Evolutionary conservation across 2,329 filamentous ascomycete species (phyloP), one percentile per base, ranked within the genome.

Genomic region (Fusarium sp.): DNA sequence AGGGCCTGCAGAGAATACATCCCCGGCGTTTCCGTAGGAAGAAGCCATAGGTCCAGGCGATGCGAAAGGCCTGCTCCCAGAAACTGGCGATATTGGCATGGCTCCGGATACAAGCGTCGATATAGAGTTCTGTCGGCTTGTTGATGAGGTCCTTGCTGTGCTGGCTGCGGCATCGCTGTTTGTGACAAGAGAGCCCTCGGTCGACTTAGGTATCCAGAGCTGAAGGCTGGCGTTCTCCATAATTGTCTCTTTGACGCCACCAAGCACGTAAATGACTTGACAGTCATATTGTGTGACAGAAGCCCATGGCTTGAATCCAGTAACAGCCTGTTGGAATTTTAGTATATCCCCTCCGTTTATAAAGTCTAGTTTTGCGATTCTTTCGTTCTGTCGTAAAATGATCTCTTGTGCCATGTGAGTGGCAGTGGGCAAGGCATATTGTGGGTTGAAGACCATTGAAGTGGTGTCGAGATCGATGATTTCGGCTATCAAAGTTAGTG

Each of bases 311-410:
- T 76, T 78, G 57, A 74, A 78, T 1, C 76, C 76, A 8, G 74
- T 78, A 11, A 78, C 50, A 5, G 73, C 76, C 43, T 78, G 76
- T 33, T 78, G 76, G 20, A 78, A 78, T 42, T 71, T 74, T 4
- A 77, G 53, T 20, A 74, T 63, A 33, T 76, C 71, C 15, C 69
- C 70, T 20, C 68, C 61, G 8, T 66, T 60, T 2, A 56, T 66
- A 18, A 78, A 78, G 2, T 70, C 53, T 17, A 78, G 58, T 17
- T 70, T 70, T 21, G 76, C 75, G 21, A 77, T 76, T 35, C 74
- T 67, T 47, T 78, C 75, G 20, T 77, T 74, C 13, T 74, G 67
- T 3, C 67, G 52, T 20, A 78, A 54, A 14, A 78, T 71, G 21
- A 78, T 69, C 29, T 78, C 76, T n/a, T 63, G 62, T 4, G 67